Evolutionary conservation across 371 early-diverging fungal genomes (phyloP).

Genomic region (Mucor circinelloides): DNA sequence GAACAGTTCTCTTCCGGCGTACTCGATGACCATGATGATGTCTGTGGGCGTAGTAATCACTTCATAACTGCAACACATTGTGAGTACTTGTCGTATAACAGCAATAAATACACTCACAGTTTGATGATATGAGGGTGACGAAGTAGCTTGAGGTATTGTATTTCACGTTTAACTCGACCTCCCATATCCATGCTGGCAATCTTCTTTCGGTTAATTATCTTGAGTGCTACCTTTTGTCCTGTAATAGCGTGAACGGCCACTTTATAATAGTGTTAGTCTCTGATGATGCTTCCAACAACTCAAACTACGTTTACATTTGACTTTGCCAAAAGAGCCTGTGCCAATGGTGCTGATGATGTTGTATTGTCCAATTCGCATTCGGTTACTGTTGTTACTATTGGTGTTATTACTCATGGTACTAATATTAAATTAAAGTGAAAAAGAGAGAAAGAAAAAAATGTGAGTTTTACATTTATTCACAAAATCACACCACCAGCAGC

Average conservation of each 20-base stretch:
- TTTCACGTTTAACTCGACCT: slow-evolving; percentile 94
- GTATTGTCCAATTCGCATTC: slow-evolving; percentile 87
- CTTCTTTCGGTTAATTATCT: slow-evolving; percentile 89
- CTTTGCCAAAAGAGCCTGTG: slow-evolving; percentile 96
- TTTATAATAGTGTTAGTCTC: slow-evolving; percentile 33
- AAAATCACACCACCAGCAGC: not conserved
- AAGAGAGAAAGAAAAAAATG: not conserved
- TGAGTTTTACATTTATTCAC: not conserved
- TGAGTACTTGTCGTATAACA: not conserved
- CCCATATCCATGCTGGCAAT: slow-evolving; percentile 94
- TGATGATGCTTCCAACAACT: too few species aligned
- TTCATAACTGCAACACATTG: slow-evolving; percentile 70
- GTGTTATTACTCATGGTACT: not conserved
- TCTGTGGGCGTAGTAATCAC: slow-evolving; percentile 96
- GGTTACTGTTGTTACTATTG: slow-evolving; percentile 32
- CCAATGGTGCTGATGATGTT: slow-evolving; percentile 93
- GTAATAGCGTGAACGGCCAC: slow-evolving; percentile 94
- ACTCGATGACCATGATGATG: slow-evolving; percentile 97
- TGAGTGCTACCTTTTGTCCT: slow-evolving; percentile 95
- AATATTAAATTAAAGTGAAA: not conserved
- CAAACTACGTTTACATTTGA: slow-evolving; percentile 76
- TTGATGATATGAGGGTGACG: slow-evolving; percentile 98
- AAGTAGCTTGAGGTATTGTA: slow-evolving; percentile 93
- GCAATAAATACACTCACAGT: slow-evolving; percentile 58
- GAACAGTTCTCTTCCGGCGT: slow-evolving; percentile 95